Evolutionary conservation across 129 eudicot genomes (phyloP).

Genomic region (Flaveria bidentis): DNA sequence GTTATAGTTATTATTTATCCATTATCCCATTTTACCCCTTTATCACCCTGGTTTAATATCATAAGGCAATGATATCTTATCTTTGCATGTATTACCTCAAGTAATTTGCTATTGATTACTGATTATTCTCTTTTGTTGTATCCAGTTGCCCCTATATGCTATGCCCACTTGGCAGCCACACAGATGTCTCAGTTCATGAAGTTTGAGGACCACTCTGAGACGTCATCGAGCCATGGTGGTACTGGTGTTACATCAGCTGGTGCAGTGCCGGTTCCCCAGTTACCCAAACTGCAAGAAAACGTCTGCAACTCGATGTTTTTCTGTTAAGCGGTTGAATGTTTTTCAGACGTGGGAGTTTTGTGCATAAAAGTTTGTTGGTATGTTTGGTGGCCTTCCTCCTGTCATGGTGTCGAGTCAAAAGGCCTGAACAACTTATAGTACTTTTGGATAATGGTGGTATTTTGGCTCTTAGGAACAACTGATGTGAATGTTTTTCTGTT

Average conservation of each 20-base stretch:
- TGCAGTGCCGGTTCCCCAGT: slow-evolving; percentile 52
- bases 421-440: slow-evolving; percentile 16
- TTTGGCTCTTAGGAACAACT: slow-evolving; percentile 1
- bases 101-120: not conserved
- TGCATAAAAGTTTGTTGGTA: slow-evolving; percentile 16
- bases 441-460: not conserved
- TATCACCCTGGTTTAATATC: no score
- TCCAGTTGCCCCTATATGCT: slow-evolving; percentile 70
- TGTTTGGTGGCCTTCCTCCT: slow-evolving; percentile 6
- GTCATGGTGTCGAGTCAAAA: slow-evolving; percentile 6
- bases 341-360: slow-evolving; percentile 5
- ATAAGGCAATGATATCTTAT: no score
- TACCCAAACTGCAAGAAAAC: slow-evolving; percentile 50
- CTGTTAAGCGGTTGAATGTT: slow-evolving; percentile 35
- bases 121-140: not conserved
- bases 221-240: slow-evolving; percentile 68
- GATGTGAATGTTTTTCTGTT: slow-evolving; percentile 11
- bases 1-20: no score
- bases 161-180: slow-evolving; percentile 80
- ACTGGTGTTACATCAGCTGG: slow-evolving; percentile 54
- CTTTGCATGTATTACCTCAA: no score
- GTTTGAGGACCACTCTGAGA: slow-evolving; percentile 65
- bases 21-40: no score
- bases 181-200: slow-evolving; percentile 74
- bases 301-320: slow-evolving; percentile 76